Evolutionary conservation across 768 basidiomycete genomes (phyloP).

Genomic region (Leccinellum luteum): DNA sequence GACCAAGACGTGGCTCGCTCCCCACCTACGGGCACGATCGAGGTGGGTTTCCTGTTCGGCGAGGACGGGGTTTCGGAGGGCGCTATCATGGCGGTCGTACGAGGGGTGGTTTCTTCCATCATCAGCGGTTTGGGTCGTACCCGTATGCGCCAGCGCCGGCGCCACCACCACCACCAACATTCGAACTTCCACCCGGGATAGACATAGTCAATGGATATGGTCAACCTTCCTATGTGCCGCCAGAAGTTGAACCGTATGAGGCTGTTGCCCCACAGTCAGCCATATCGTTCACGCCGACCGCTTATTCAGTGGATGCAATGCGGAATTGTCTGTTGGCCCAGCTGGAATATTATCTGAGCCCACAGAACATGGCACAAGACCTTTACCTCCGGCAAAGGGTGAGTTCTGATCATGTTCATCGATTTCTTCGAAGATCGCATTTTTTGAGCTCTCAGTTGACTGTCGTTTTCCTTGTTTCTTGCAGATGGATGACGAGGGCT

Average conservation of each 20-base stretch:
- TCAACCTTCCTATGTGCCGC: slow-evolving; percentile 29
- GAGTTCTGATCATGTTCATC: slow-evolving; percentile 27
- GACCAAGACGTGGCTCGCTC: slow-evolving; percentile 35
- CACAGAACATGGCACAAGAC: slow-evolving; percentile 88
- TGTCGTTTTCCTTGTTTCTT: neutral
- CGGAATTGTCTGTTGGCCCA: slow-evolving; percentile 74
- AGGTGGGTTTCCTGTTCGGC: slow-evolving; percentile 29
- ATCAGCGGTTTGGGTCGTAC: slow-evolving; percentile 33
- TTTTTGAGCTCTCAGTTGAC: neutral
- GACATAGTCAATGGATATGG: slow-evolving; percentile 29
- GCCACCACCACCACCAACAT: slow-evolving; percentile 17
- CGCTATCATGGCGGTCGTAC: slow-evolving; percentile 36
- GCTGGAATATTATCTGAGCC: slow-evolving; percentile 89
- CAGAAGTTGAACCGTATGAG: slow-evolving; percentile 31
- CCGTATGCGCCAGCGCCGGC: slow-evolving; percentile 25
- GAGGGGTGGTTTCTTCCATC: slow-evolving; percentile 34
- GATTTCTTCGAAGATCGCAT: neutral
- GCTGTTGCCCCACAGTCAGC: slow-evolving; percentile 19
- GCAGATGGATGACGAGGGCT: slow-evolving; percentile 89
- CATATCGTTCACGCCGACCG: slow-evolving; percentile 44
- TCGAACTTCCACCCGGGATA: slow-evolving; percentile 29
- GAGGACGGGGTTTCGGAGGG: slow-evolving; percentile 39
- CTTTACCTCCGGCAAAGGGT: slow-evolving; percentile 78
- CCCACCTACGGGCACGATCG: slow-evolving; percentile 33
- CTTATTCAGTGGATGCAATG: slow-evolving; percentile 64